Base-by-base conservation (phyloP, 1,139 yeast genomes). In the Komagataea norvegica region DNA sequence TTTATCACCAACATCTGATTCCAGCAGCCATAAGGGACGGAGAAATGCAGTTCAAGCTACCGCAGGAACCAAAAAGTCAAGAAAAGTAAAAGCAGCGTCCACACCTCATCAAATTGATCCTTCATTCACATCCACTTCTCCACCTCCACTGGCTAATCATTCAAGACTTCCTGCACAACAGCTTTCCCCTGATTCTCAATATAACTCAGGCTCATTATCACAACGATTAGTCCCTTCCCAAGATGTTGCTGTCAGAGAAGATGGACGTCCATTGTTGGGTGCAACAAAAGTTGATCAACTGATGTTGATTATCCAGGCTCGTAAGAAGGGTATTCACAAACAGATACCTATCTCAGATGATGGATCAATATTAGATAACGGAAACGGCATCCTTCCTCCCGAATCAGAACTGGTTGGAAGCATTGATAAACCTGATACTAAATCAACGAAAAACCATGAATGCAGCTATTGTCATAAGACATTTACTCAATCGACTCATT, bases 211-310 rank as follows among this genome's bases (percentile, higher is more conserved):
- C 24, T 15, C 43, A 21, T 37, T 43, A 24, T 34, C 34, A 41
- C 26, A 42, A 34, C 32, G 42, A 30, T 29, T 69, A 32, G 67
- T 70, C 16, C 66, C 75, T 5, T 72, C 70, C 0, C 74, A 69
- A 44, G 74, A 70, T 38, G 60, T 67, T 29, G 65, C 66, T 16
- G 66, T 64, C 38, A 59, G 65, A 4, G 82, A 75, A 33, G 80
- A 77, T 52, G 80, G 79, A 2, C 65, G 81, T 34, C 89, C 89
- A 5, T 64, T 80, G 24, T 61, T 86, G 13, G 96, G 95, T 0
- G 88, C 91, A 3, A 86, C 96, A 0, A 83, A 83, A 55, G 86
- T 88, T 29, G 96, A 88, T 59, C 93, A 83, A 52, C 65, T 88
- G 54, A 86, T 88, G 95, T 68, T 88, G 41, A 85, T 87, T 25